Percentiles rank a stretch among this genome's conserved stretches.
phyloP scores from a whole-genome alignment of 495 filamentous ascomycete genomes.

The Amniculicola lignicola region DNA sequence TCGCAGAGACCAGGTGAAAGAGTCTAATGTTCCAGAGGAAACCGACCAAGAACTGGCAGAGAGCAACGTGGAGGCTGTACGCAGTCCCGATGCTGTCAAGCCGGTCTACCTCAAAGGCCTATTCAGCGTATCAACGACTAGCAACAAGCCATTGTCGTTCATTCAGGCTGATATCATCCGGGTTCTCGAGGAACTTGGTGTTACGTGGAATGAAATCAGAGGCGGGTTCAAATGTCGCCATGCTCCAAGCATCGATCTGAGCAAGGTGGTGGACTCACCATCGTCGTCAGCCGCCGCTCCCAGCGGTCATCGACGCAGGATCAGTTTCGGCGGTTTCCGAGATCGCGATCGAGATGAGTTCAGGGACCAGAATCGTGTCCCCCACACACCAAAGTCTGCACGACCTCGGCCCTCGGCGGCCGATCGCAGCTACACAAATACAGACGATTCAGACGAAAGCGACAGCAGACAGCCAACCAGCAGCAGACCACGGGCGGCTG shows the following conservation, averaged over 20 bases:
- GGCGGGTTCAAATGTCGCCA: conserved; percentile 90
- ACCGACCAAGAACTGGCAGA: conserved; percentile 63
- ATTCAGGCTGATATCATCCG: conserved; percentile 91
- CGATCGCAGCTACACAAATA: conserved; percentile 74
- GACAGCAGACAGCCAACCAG: conserved; percentile 47
- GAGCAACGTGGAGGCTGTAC: conserved; percentile 34
- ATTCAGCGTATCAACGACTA: conserved; percentile 96
- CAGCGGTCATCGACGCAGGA: conserved; percentile 61
- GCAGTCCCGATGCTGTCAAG: conserved; percentile 67
- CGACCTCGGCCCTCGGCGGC: conserved; percentile 34
- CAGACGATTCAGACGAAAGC: conserved; percentile 74
- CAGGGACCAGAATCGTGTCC: conserved; percentile 49
- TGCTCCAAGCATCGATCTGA: conserved; percentile 82
- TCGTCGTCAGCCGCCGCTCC: conserved; percentile 47
- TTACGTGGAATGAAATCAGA: conserved; percentile 86
- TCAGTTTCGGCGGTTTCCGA: conserved; percentile 75
- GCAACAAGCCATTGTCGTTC: conserved; percentile 76
- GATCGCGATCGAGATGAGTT: conserved; percentile 61
- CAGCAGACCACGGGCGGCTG: conserved; percentile 48
- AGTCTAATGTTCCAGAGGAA: conserved; percentile 76
- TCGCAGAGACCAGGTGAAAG: conserved; percentile 61
- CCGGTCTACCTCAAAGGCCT: conserved; percentile 96
- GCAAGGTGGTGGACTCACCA: conserved; percentile 52
- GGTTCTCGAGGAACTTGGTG: conserved; percentile 80
- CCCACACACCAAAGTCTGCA: conserved; percentile 44